Evolutionary conservation across 176 grass and related monocot species (phyloP).

Genomic region (Dendrocalamus sinicus): DNA sequence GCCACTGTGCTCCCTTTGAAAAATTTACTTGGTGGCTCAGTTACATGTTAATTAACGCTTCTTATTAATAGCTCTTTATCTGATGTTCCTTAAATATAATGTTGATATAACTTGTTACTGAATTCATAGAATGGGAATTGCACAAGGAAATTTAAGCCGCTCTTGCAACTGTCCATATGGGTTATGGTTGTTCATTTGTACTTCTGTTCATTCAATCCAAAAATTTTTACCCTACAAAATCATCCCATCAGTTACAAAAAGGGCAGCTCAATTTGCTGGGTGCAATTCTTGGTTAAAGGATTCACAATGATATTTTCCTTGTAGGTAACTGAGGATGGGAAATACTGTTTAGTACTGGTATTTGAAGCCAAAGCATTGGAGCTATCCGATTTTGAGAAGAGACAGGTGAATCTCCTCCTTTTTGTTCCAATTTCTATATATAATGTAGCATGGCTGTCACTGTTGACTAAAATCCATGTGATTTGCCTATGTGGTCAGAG

Average conservation of each 20-base stretch:
- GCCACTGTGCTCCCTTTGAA: not conserved
- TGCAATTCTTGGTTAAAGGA: not conserved
- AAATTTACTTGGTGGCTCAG: not conserved
- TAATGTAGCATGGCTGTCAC: not conserved
- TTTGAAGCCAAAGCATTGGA: conserved; percentile 59
- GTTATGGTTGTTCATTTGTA: conserved; percentile 22
- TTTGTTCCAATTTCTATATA: conserved; percentile 19
- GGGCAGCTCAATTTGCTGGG: not conserved
- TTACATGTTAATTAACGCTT: not conserved
- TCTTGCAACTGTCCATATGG: not conserved
- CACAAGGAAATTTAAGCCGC: not conserved
- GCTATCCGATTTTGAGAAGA: conserved; percentile 67
- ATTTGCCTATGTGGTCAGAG: not conserved
- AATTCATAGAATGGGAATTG: conserved; percentile 11
- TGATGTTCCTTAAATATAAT: not conserved
- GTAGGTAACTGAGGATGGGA: conserved; percentile 55
- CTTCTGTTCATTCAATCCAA: conserved; percentile 3
- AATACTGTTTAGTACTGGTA: conserved; percentile 53
- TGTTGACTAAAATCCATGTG: not conserved
- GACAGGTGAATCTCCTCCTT: conserved; percentile 54
- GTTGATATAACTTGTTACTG: conserved; percentile 2
- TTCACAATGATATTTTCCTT: conserved; percentile 31
- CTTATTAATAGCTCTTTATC: not conserved
- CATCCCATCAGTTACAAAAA: conserved; percentile 13
- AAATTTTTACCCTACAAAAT: not conserved